These are phyloP conservation scores for Cicer chorassanicum DNA, from an alignment of 306 rosid genomes.

Conservation along the genomic window DNA sequence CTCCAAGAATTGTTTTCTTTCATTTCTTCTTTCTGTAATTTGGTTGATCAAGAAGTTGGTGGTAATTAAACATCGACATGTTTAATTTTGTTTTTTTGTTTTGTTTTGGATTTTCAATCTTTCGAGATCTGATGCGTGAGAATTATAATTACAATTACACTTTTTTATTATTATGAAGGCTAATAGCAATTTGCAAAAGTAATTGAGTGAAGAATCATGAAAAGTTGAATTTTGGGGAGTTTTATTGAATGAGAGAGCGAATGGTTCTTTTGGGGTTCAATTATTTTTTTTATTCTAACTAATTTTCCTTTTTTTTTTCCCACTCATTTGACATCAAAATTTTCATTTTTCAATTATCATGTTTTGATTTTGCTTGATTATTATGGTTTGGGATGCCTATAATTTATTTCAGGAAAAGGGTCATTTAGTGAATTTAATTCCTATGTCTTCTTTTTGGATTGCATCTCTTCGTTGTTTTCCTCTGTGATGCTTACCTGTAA, in stretches of 20 bases:
- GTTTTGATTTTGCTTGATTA: neutral
- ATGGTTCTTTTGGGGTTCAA: conserved; percentile 30
- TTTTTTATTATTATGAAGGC: neutral
- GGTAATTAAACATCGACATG: conserved; percentile 1
- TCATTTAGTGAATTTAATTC: neutral
- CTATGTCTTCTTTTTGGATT: neutral
- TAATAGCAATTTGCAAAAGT: conserved; percentile 22
- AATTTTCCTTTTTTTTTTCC: conserved; percentile 23
- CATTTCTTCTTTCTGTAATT: conserved; percentile 28
- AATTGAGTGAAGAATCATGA: neutral
- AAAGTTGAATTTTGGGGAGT: conserved; percentile 13
- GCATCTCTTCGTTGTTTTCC: neutral
- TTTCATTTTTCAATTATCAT: conserved; percentile 20
- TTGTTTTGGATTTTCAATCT: conserved; percentile 28
- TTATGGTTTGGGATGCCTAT: conserved; percentile 23
- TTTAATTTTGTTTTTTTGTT: conserved; percentile 1
- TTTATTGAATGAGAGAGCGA: conserved; percentile 25
- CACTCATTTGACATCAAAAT: conserved; percentile 35
- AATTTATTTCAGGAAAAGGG: no score
- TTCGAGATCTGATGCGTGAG: conserved; percentile 42
- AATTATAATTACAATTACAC: neutral
- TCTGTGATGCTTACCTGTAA: conserved; percentile 23
- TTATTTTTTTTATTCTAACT: conserved; percentile 19
- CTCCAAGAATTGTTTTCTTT: neutral
- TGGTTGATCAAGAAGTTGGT: conserved; percentile 41